phyloP scores from a whole-genome alignment of 805 yeast species.

The Grigorovia jiainica region DNA sequence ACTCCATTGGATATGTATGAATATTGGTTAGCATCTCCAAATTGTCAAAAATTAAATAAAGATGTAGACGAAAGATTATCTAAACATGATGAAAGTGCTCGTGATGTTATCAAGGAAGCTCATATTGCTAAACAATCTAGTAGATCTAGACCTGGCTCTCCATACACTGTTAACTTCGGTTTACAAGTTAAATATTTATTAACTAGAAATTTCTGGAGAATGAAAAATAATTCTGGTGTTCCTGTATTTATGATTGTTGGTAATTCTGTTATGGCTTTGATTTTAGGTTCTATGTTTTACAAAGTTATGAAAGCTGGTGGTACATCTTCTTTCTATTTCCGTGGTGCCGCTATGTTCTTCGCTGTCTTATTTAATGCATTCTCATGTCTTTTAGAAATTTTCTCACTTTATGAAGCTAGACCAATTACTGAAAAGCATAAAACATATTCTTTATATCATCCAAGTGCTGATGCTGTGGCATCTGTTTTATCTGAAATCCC shows the following conservation, averaged over 20 bases:
- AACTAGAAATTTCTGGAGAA: conserved; percentile 40
- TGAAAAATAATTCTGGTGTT: conserved; percentile 42
- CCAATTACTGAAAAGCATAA: conserved; percentile 52
- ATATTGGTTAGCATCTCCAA: conserved; percentile 46
- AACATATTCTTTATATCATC: conserved; percentile 47
- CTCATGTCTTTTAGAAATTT: conserved; percentile 49
- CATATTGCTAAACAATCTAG: conserved; percentile 46
- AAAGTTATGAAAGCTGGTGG: conserved; percentile 31
- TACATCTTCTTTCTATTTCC: conserved; percentile 41
- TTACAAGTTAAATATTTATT: conserved; percentile 44
- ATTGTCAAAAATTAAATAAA: conserved; percentile 31
- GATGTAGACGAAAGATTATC: conserved; percentile 38
- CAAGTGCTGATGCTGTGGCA: conserved; percentile 50
- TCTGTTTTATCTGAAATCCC: conserved; percentile 45
- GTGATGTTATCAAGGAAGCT: conserved; percentile 27
- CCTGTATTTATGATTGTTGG: conserved; percentile 35
- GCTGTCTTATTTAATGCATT: conserved; percentile 56
- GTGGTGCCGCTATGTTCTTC: conserved; percentile 62
- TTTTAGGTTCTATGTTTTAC: conserved; percentile 50
- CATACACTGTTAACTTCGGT: conserved; percentile 41
- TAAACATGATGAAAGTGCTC: conserved; percentile 16
- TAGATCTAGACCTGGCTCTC: conserved; percentile 36
- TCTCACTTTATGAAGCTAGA: conserved; percentile 45
- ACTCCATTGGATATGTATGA: conserved; percentile 54
- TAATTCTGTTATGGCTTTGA: conserved; percentile 45